phyloP scores from a whole-genome alignment of 306 rosid species.

The Inga leiocalycina region DNA sequence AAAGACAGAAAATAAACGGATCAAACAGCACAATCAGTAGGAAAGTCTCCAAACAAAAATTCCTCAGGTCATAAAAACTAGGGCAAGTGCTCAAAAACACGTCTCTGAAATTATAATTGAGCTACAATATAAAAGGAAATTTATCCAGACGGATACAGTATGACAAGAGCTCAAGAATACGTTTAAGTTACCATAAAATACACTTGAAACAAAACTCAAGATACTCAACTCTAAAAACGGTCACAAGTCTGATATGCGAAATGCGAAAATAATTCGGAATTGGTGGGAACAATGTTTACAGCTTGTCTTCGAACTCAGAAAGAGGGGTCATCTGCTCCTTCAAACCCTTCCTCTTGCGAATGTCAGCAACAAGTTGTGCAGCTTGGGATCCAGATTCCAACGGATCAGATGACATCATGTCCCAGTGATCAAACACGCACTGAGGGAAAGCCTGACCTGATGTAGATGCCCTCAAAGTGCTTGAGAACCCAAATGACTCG shows the following conservation, averaged over 20 bases:
- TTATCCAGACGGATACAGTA: not conserved
- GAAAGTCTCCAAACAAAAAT: not conserved
- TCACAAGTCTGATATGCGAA: not conserved
- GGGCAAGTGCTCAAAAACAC: not conserved
- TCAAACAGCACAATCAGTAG: not conserved
- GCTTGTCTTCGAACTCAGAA: slow-evolving; percentile 78
- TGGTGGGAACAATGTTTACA: slow-evolving; percentile 30
- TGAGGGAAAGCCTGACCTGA: slow-evolving; percentile 98
- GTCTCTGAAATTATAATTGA: not conserved
- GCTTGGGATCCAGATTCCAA: slow-evolving; percentile 80
- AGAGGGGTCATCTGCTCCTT: slow-evolving; percentile 91
- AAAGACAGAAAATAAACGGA: not conserved
- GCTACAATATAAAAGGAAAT: not conserved
- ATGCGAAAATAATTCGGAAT: not conserved
- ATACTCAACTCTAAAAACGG: not conserved
- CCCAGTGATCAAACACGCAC: slow-evolving; percentile 96
- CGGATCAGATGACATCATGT: slow-evolving; percentile 85
- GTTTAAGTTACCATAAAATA: not conserved
- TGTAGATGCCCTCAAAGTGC: slow-evolving; percentile 80
- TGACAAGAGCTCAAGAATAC: not conserved
- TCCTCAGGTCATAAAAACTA: not conserved
- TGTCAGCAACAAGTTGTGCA: slow-evolving; percentile 53
- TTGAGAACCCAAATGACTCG: slow-evolving; percentile 81
- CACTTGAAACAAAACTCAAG: not conserved
- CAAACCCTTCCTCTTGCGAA: slow-evolving; percentile 96